Evolutionary conservation across 108 stramenopile genomes (phyloP), one percentile per base, ranked within the genome.

Genomic region (Heterococcus sp.): DNA sequence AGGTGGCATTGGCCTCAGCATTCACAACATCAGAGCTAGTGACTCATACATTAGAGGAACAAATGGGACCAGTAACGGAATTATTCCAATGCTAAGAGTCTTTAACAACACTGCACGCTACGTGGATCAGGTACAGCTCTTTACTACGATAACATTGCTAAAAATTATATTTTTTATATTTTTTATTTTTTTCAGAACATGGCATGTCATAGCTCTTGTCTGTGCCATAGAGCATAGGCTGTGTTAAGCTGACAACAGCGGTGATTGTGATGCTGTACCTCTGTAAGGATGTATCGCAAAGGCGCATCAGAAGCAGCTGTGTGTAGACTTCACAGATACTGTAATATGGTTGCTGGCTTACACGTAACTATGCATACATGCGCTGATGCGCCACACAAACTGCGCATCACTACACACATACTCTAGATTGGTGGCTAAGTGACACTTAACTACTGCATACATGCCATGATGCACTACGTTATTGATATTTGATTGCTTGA

Each of bases 21-120:
- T 97, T 38, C 95, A 96, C 89, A 94, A 96, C 79, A 95, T 97
- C 80, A 93, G 97, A 26, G 96, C 95, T 2, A 85, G 93, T 27
- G 92, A 93, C 65, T 93, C 95, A 30, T 82, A 85, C 76, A 96
- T 98, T 71, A 87, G 89, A 68, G 97, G 97, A 21, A 94, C 97
- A 3, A 91, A 95, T 70, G 97, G 97, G 14, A 88, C 88, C 1
- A 94, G 94, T 14, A 96, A 96, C 85, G 97, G 97, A 3, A 85
- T 98, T 46, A 95, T 98, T n/a, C 97, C 97, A 26, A 97, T 98
- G 96, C 91, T 98, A n/a, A 92, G 96, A 11, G 95, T 98, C 2
- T 98, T 92, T 75, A 95, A 98, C 89, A 92, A 92, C 35, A 98
- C 96, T 32, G 92, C 94, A 8, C 89, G 96, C 38, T 97, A 97